These are phyloP conservation scores for Ceraceosorus guamensis DNA, from an alignment of 1,284 basidiomycete species.

Conservation along the genomic window DNA sequence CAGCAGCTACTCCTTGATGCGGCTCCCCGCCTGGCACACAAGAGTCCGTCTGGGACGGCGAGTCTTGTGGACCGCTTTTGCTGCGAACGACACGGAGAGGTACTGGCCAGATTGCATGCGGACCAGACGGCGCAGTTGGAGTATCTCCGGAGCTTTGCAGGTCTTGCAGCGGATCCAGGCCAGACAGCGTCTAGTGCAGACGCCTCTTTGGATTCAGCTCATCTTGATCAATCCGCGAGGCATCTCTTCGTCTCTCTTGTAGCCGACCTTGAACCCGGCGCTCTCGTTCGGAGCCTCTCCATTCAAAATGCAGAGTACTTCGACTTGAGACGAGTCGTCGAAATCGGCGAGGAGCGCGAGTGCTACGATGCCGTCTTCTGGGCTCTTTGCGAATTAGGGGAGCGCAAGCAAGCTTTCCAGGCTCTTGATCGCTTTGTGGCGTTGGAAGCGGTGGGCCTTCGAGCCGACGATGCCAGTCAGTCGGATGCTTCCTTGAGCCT, in stretches of 20 bases:
- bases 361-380: constrained; percentile 75
- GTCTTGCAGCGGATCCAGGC: constrained; percentile 8
- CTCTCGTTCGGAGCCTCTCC: constrained; percentile 64
- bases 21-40: constrained; percentile 52
- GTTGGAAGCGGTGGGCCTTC: constrained; percentile 49
- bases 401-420: constrained; percentile 55
- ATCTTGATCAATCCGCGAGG: constrained; percentile 56
- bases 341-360: constrained; percentile 61
- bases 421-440: constrained; percentile 38
- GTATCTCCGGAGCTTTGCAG: constrained; percentile 72
- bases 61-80: constrained; percentile 58
- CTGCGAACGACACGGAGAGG: constrained; percentile 57
- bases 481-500: constrained; percentile 4
- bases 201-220: constrained; percentile 9
- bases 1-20: constrained; percentile 55
- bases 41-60: too few relatives aligned
- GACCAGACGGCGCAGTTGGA: constrained; percentile 60
- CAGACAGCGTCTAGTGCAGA: neutral
- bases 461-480: neutral
- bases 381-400: constrained; percentile 64
- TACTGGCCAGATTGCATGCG: constrained; percentile 43
- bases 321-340: constrained; percentile 58
- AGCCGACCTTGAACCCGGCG: constrained; percentile 62
- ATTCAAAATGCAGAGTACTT: constrained; percentile 57
- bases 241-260: constrained; percentile 67